Evolutionary conservation across 148 eudicot species (phyloP), one percentile per base, ranked within the genome.

Genomic region (Cornus kousa): DNA sequence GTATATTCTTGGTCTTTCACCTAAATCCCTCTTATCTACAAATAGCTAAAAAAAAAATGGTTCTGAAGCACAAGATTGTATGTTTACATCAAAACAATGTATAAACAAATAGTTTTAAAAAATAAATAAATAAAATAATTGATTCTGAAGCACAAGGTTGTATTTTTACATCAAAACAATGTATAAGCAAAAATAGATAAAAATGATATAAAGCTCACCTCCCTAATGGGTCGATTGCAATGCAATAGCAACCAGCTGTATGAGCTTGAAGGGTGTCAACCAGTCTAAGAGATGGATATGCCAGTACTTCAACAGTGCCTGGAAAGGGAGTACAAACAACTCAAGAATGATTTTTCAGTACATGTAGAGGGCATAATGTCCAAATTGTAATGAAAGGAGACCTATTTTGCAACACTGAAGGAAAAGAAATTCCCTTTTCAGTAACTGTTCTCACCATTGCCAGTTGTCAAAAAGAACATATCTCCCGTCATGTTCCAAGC

Each of bases 181-280:
- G 5, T 4, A 39, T 39, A 39, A 39, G 43, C 43, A 39, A 39
- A 4, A 39, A 4, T 43, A 43, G 62, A 1, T 32, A 53, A 11
- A 68, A 35, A 77, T 22, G 55, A 57, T 69, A 23, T 31, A 32
- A 35, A 35, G 64, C 79, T 67, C 67, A 95, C 99, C 96, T 95
- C 84, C 99, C 99, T 32, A 89, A 71, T 66, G 98, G 98, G 67
- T 95, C 98, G 76, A 90, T 95, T 69, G 97, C 97, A 83, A 95
- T 93, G 83, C 98, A 95, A 83, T 95, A 95, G 81, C 98, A 95
- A 86, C 98, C 98, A 86, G 97, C 98, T 73, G 99, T 95, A 80
- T 95, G 99, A 83, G 99, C 99, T 84, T 85, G 85, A 76, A 95
- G 96, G 77, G 97, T 95, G 82, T 86, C 92, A 80, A 95, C 92